Conservation (phyloP, 1,284 basidiomycete genomes). For the Cryptococcus sp. region DNA sequence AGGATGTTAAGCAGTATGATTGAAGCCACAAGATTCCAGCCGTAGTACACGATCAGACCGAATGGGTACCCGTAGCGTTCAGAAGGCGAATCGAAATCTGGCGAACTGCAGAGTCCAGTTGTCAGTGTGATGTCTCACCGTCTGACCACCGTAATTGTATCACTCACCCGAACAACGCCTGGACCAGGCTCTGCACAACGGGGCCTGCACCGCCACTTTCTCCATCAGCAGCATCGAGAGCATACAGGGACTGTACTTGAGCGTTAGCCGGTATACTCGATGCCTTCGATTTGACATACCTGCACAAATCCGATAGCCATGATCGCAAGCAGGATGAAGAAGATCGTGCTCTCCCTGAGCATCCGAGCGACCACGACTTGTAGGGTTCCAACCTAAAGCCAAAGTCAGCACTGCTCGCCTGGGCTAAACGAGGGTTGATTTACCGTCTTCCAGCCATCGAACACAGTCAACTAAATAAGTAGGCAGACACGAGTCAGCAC, state of each 20-base stretch:
- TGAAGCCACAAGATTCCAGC: constrained; percentile 84
- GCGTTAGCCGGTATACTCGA: background rate
- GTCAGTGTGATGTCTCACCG: background rate
- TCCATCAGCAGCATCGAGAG: constrained; percentile 87
- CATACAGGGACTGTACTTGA: constrained; percentile 64
- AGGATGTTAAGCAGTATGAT: constrained; percentile 90
- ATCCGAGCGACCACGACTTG: constrained; percentile 61
- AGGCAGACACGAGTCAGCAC: background rate
- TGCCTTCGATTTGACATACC: constrained; percentile 1
- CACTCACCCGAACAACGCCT: constrained; percentile 74
- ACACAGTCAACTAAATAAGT: constrained; percentile 39
- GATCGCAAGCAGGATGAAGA: constrained; percentile 79
- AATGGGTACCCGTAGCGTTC: constrained; percentile 59
- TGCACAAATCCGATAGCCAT: constrained; percentile 75
- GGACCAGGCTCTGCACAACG: constrained; percentile 74
- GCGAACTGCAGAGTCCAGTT: constrained; percentile 59
- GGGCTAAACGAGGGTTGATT: background rate
- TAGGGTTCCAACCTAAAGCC: constrained; percentile 44
- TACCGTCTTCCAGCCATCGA: constrained; percentile 63
- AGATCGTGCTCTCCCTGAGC: constrained; percentile 89
- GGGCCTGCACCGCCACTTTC: constrained; percentile 61
- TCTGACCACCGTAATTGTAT: background rate
- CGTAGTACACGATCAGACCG: constrained; percentile 78
- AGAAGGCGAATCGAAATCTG: constrained; percentile 71
- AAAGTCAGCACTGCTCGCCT: background rate